Conservation (phyloP, 768 basidiomycete genomes). For the Phaffia australis region DNA sequence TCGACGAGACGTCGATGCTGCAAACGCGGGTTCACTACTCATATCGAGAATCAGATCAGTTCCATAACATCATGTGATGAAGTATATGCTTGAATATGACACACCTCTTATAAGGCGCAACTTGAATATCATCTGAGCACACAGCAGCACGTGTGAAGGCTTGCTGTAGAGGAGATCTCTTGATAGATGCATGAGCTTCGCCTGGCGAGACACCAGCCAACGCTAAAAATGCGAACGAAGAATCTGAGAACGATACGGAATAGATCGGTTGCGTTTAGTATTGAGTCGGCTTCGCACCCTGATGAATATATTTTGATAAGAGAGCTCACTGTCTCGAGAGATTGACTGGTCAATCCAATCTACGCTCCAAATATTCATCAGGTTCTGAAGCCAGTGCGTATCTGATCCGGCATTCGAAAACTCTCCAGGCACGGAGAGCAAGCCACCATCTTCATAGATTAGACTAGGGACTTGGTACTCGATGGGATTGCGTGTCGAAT, state of each 20-base stretch:
- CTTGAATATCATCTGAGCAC: neutral
- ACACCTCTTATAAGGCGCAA: constrained; percentile 8
- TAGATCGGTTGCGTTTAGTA: constrained; percentile 10
- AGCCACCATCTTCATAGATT: constrained; percentile 64
- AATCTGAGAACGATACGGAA: constrained; percentile 35
- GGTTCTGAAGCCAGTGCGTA: constrained; percentile 49
- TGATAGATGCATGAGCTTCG: constrained; percentile 41
- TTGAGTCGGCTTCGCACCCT: neutral
- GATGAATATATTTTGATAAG: neutral
- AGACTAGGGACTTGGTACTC: constrained; percentile 63
- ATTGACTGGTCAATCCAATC: constrained; percentile 67
- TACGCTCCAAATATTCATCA: constrained; percentile 84
- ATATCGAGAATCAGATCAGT: constrained; percentile 5
- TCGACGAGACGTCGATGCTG: constrained; percentile 31
- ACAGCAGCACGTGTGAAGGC: neutral
- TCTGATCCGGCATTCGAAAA: constrained; percentile 45
- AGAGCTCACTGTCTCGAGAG: constrained; percentile 49
- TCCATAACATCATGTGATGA: neutral
- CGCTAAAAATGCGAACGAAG: constrained; percentile 69
- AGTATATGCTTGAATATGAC: neutral
- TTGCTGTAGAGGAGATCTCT: constrained; percentile 20
- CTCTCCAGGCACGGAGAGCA: constrained; percentile 55
- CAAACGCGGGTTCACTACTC: constrained; percentile 50
- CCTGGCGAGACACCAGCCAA: constrained; percentile 53
- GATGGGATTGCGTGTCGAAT: constrained; percentile 81